Base-by-base conservation (phyloP, 2,329 filamentous ascomycete species). In the Salinomyces thailandicus region DNA sequence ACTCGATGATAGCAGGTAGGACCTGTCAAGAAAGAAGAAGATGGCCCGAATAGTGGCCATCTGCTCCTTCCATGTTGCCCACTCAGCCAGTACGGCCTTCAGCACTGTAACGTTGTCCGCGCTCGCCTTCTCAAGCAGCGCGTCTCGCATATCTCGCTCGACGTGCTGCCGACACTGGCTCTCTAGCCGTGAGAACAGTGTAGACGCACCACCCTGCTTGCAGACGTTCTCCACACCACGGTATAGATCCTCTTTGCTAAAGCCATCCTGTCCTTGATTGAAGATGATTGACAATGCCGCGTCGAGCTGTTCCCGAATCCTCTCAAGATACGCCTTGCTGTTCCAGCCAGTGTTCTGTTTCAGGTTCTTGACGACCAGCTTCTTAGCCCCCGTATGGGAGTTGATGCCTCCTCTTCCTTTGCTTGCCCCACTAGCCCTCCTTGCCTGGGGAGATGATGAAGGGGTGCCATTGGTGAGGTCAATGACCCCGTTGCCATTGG, bases 21-120 rank as follows among this genome's bases (percentile, higher is more conserved):
- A 84, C 44, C 91, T 79, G 57, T 98, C 89, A 46, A 98, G 72
- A 54, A 87, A 98, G 63, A 86, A 93, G 62, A 95, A 96, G 26
- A 93, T 81, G 45, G 83, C 89, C 33, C 86, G 77, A 35, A 98
- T 75, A 11, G 79, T 78, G 46, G 84, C 81, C 62, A 85, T 69
- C 59, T 91, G 81, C 27, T 71, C 66, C 49, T 79, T 81, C 87
- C 89, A 98, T 15, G 66, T 67, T 38, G 71, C 69, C 89, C 91
- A 98, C 35, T 71, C 69, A 29, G 64, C 57, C 31, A 78, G 61
- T 17, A 78, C 71, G 4, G 64, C 62, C 50, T 70, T 68, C 41
- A 95, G 61, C 37, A 81, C 67, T 26, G 79, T 75, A 8, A 85
- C 65, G 42, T 80, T 72, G 3, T 71, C 73, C 5, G 67, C 69